Conservation (phyloP, 768 basidiomycete genomes). For the Exsudoporus frostii region DNA sequence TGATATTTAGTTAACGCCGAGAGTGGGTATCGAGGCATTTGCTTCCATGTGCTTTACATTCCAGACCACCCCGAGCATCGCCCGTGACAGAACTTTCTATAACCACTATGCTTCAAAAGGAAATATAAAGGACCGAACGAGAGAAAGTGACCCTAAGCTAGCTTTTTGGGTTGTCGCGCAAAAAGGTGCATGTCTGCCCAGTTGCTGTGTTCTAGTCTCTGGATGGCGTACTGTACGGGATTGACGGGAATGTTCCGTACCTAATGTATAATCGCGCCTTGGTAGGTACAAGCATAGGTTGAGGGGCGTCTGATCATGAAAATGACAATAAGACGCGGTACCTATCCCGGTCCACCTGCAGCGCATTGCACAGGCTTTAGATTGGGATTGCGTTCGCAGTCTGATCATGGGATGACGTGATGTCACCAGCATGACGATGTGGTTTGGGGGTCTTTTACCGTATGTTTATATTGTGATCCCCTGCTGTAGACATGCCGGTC, state of each 20-base stretch:
- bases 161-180: background rate
- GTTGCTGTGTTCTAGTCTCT: background rate
- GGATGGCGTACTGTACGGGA: background rate
- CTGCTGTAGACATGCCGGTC: background rate
- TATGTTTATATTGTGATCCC: background rate
- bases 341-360: background rate
- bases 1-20: background rate
- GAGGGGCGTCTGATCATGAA: background rate
- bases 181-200: conserved; percentile 5
- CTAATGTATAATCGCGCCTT: background rate
- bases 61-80: background rate
- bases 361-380: background rate
- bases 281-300: background rate
- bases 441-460: background rate
- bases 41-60: background rate
- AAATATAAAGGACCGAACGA: conserved; percentile 2
- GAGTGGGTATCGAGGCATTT: background rate
- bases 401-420: background rate
- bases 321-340: conserved; percentile 9
- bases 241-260: background rate
- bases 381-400: background rate
- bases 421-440: background rate
- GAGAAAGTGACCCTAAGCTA: background rate
- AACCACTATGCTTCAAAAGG: conserved; percentile 5
- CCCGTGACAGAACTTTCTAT: background rate